Conservation (phyloP, 2,329 filamentous ascomycete species). For the Cytospora schulzeri region DNA sequence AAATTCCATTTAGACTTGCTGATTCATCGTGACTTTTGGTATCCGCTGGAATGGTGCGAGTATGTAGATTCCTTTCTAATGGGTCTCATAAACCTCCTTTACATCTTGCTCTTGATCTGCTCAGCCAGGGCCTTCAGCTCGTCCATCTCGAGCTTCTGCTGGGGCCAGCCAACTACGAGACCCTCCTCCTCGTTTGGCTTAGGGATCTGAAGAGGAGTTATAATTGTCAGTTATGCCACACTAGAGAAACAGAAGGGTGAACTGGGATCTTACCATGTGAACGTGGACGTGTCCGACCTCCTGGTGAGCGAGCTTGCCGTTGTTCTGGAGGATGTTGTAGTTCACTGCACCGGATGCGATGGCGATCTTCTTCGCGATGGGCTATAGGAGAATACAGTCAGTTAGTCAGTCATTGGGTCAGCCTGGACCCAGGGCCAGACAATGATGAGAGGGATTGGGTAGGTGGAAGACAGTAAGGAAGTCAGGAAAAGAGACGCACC, state of each 20-base stretch:
- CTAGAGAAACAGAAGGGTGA: background rate
- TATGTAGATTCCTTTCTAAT: no score
- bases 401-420: background rate
- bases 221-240: no score
- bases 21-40: background rate
- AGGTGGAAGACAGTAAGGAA: background rate
- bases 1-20: background rate
- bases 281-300: slow-evolving; percentile 94
- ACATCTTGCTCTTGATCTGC: slow-evolving; percentile 91
- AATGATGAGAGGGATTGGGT: background rate
- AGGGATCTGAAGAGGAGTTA: slow-evolving; percentile 68
- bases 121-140: slow-evolving; percentile 77
- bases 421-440: background rate
- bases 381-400: slow-evolving; percentile 43
- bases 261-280: slow-evolving; percentile 69
- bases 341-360: slow-evolving; percentile 73
- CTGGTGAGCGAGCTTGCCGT: slow-evolving; percentile 89
- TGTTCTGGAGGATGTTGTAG: slow-evolving; percentile 97
- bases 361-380: slow-evolving; percentile 85
- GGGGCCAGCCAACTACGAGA: slow-evolving; percentile 78
- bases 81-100: slow-evolving; percentile 4
- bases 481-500: slow-evolving; percentile 48
- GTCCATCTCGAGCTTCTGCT: slow-evolving; percentile 76
- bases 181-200: slow-evolving; percentile 87
- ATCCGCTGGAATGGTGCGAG: no score